A percentile compares a stretch with the other conserved stretches of the same genome.
Conservation (phyloP, 352 stramenopile genomes). For the Globisporangium mamillatum region DNA sequence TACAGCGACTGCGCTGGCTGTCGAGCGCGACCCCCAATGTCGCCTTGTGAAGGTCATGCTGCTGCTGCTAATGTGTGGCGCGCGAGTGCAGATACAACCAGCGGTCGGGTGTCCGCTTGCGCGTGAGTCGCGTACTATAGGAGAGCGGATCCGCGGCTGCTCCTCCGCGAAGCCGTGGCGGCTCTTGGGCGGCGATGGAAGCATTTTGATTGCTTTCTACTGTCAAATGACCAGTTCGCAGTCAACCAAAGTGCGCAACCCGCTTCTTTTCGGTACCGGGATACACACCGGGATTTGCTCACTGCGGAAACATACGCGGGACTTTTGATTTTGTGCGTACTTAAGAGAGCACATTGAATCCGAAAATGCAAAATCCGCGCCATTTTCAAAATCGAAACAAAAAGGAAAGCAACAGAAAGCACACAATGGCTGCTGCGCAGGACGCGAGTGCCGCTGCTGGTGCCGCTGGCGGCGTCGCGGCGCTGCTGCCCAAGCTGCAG, state of each 20-base stretch:
- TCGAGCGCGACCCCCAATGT: background rate
- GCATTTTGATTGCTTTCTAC: slow-evolving; percentile 1
- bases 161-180: background rate
- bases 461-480: slow-evolving; percentile 18
- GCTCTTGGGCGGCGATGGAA: background rate
- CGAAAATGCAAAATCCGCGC: background rate
- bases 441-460: background rate
- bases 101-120: background rate
- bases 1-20: background rate
- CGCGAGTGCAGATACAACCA: slow-evolving; percentile 7
- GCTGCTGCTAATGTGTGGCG: background rate
- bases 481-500: slow-evolving; percentile 55
- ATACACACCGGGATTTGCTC: background rate
- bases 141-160: background rate
- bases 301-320: background rate
- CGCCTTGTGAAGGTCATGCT: background rate
- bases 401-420: slow-evolving; percentile 4
- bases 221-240: slow-evolving; percentile 1
- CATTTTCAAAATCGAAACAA: slow-evolving; percentile 16
- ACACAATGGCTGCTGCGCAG: background rate
- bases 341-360: background rate
- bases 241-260: background rate
- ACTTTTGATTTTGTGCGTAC: background rate
- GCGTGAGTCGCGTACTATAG: background rate
- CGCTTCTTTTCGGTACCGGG: background rate